Base-by-base conservation (phyloP, 176 grass and related monocot genomes). In the Neostapfia colusana region DNA sequence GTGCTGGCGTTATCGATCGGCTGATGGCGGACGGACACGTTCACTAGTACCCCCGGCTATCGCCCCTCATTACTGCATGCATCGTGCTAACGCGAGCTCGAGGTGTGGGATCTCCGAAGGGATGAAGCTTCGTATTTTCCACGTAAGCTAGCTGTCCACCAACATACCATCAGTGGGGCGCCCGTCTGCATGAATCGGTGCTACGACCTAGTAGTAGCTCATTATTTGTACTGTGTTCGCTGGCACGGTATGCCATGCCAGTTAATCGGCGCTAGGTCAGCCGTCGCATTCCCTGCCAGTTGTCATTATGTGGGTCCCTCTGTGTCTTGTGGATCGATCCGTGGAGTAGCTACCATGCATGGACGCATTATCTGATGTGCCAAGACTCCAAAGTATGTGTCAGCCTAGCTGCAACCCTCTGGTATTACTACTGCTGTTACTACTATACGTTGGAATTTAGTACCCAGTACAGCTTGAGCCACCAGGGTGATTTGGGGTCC, bases 261-360 rank as follows among this genome's bases (percentile, higher is more conserved):
- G 50, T 54, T n/a, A 10, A 7, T 54, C 7, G 1, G 51, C 1
- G 69, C 46, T 36, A 21, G 73, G 57, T 76, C 18, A 48, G 39
- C 41, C 21, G 73, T 76, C 73, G 58, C 58, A 15, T 5, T 76
- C 73, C 26, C 17, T 63, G 56, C 73, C 40, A 76, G 73, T 42
- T 46, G 59, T 62, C 23, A 18, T n/a, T n/a, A n/a, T n/a, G n/a
- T n/a, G n/a, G n/a, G n/a, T 51, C 46, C 4, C 16, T 14, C 18
- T 7, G 4, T 17, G 15, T 20, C 17, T 13, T 14, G 31, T 14
- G 0, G 49, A 51, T 20, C 5, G 17, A 51, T 51, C 49, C 49
- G 7, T 7, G 15, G 17, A 0, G 4, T 40, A 40, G 38, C 3
- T 40, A 40, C 7, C 8, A 20, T 17, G 17, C 17, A 48, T 51